Conservation (phyloP, 2,329 filamentous ascomycete genomes). For the Calonectria montana region DNA sequence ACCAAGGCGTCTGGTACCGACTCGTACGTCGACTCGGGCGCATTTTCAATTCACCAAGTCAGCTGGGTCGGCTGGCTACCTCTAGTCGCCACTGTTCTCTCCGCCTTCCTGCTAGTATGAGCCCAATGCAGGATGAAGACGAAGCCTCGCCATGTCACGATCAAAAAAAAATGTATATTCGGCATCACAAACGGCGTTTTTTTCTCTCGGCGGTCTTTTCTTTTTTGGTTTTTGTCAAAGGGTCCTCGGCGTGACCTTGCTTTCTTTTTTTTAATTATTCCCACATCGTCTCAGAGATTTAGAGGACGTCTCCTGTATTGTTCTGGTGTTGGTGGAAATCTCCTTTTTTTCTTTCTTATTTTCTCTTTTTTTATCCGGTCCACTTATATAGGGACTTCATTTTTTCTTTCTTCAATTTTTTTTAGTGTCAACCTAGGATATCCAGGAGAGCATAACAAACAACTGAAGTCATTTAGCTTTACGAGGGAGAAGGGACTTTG, state of each 20-base stretch:
- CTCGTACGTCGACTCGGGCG: conserved; percentile 44
- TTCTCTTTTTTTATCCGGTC: neutral
- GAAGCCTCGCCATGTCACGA: neutral
- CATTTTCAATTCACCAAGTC: conserved; percentile 33
- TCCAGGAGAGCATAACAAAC: neutral
- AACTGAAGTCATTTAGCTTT: neutral
- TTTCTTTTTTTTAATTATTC: conserved; percentile 21
- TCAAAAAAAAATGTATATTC: conserved; percentile 37
- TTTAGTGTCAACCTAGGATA: neutral
- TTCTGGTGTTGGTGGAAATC: conserved; percentile 38
- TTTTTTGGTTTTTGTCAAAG: neutral
- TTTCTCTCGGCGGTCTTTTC: neutral
- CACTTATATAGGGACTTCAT: neutral
- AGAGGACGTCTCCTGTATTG: conserved; percentile 29
- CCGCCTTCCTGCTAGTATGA: conserved; percentile 50
- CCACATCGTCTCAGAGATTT: conserved; percentile 12
- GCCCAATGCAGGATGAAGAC: neutral
- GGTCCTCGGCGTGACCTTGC: conserved; percentile 30
- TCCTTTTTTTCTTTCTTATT: conserved; percentile 13
- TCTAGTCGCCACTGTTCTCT: conserved; percentile 52
- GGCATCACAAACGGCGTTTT: conserved; percentile 41
- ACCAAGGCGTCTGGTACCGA: conserved; percentile 55
- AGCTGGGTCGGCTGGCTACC: conserved; percentile 56
- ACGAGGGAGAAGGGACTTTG: neutral
- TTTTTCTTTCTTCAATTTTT: conserved; percentile 18